Evolutionary conservation across 805 yeast species (phyloP), one percentile per base, ranked within the genome.

Genomic region (Cyberlindnera mississippiensis): DNA sequence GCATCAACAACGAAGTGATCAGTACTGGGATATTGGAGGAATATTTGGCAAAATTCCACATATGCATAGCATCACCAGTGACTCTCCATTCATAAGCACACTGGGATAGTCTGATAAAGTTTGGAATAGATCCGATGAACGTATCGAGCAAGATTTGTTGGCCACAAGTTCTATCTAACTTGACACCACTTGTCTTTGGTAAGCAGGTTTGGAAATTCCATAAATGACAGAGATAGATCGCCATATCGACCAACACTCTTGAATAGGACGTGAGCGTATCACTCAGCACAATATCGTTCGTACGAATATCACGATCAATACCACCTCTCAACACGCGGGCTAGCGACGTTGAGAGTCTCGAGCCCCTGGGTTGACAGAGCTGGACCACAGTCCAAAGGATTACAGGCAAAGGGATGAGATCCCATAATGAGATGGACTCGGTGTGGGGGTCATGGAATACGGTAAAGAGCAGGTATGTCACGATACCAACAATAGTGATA

Each of bases 231-330:
- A 74, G 22, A 50, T 77, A 76, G 28, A 84, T 68, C 4, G 75
- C 72, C 16, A 83, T 63, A 61, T 93, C 98, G 35, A 85, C 81
- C 36, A 87, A 54, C 0, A 88, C 85, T 56, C 80, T 80, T 4
- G 87, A 69, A 58, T 84, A 88, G 0, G 96, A 88, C 0, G 95
- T 84, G 35, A 93, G 67, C 5, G 89, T 79, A 65, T 91, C 99
- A 7, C 96, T 78, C 12, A 90, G 60, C 35, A 93, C 62, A 29
- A 91, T 85, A 58, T 91, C 97, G 41, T 85, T 84, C 14, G 85
- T 76, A 53, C 96, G 68, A 13, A 62, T 52, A 16, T 47, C 50
- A 17, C 49, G 32, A 53, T 83, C 82, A 26, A 87, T 78, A 2
- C 71, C 68, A 3, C 95, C 95, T 3, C 57, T 38, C 5, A 73